Evolutionary conservation across 2,329 filamentous ascomycete genomes (phyloP), one percentile per base, ranked within the genome.

Genomic region (Alternaria burnsii): DNA sequence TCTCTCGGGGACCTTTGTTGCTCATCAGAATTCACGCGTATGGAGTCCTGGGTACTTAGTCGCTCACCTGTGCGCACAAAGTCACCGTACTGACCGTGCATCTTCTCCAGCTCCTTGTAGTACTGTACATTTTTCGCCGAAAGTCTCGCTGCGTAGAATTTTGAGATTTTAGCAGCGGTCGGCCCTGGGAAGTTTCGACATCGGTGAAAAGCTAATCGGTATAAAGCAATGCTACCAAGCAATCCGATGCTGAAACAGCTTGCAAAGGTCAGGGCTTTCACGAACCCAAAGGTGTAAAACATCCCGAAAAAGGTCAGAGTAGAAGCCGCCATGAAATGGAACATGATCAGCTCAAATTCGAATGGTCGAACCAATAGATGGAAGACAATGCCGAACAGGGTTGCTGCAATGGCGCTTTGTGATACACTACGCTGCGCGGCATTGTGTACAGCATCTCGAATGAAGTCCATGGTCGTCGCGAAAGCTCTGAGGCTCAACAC

Each of bases 81-180:
- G 43, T 78, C 71, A 22, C 77, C 77, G 60, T 78, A 77, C 36
- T 67, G 55, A 0, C 61, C 47, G 54, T 78, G 76, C 56, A 78
- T 56, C 38, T 63, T 65, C 5, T 61, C 67, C 8, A 77, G 24
- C 28, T 75, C 70, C 38, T 71, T 67, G 56, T 74, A 69, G 52
- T 76, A 78, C 34, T 75, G 62, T 3, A 69, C 57, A 32, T 70
- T 56, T 41, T 72, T 73, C 22, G 71, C 72, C 7, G 66, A 59
- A n/a, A 75, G 59, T 7, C 55, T 58, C 1, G 71, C 66, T 14
- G 66, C 67, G 26, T 76, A 76, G 38, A 78, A 71, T 5, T 67
- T 70, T 7, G 68, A 69, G 12, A 77, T 24, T 40, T 67, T 71
- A 12, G 70, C 70, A 11, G 16, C 36, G 14, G 71, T 36, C 4